These are phyloP conservation scores for Penicillium sp. DNA, from an alignment of 2,329 filamentous ascomycete genomes.

Conservation along the genomic window DNA sequence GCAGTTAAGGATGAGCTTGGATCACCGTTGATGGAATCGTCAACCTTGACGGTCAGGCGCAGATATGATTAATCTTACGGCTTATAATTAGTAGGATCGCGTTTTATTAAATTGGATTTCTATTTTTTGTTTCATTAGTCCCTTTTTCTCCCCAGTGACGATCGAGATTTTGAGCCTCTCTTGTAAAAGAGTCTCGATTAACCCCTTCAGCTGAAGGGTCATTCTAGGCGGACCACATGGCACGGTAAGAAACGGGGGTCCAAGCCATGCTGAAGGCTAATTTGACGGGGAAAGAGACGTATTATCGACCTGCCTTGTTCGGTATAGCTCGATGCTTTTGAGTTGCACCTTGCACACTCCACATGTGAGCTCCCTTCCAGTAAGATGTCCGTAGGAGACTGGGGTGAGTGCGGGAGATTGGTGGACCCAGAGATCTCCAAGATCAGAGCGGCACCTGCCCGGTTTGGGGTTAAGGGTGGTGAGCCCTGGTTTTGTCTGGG, in stretches of 20 bases:
- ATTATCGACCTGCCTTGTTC: conserved; percentile 16
- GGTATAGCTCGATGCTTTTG: conserved; percentile 12
- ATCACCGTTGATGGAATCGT: too few species aligned
- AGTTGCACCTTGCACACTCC: conserved; percentile 3
- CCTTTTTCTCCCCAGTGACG: conserved; percentile 15
- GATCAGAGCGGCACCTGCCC: neutral
- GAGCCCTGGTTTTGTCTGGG: too few species aligned
- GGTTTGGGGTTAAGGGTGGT: too few species aligned
- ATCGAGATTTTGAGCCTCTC: conserved; percentile 26
- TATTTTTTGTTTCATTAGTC: conserved; percentile 1
- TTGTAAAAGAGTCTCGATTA: conserved; percentile 16
- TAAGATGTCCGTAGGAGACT: too few species aligned
- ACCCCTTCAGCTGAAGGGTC: conserved; percentile 11
- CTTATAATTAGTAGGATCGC: conserved; percentile 9
- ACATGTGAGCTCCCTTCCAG: conserved; percentile 12
- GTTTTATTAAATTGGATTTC: too few species aligned
- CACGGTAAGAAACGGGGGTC: neutral
- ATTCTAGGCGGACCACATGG: conserved; percentile 10
- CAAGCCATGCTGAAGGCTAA: conserved; percentile 6
- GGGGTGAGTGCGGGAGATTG: too few species aligned
- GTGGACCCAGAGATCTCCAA: neutral
- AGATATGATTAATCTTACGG: conserved; percentile 11
- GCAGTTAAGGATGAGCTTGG: neutral
- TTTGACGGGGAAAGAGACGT: conserved; percentile 1
- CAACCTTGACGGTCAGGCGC: too few species aligned